Evolutionary conservation across 2,329 filamentous ascomycete species (phyloP).

Genomic region (Exserohilum turcica): DNA sequence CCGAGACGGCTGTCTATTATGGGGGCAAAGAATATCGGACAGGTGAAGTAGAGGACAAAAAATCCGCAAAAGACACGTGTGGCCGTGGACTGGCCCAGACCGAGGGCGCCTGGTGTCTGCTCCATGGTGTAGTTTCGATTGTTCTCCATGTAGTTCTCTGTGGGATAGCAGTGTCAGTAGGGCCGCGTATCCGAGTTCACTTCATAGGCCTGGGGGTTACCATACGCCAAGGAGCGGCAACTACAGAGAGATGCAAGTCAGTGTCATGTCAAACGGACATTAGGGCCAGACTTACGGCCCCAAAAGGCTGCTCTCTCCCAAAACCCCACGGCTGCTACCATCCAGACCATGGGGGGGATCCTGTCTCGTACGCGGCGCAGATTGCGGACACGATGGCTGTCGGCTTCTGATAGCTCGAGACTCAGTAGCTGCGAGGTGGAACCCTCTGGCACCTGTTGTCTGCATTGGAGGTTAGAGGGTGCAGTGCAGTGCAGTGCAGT

Average conservation of each 20-base stretch:
- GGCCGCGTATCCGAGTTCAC: not conserved
- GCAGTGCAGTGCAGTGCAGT: not conserved
- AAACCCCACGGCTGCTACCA: conserved; percentile 31
- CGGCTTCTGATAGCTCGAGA: not conserved
- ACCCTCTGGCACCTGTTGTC: conserved; percentile 1
- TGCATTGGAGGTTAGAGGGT: not conserved
- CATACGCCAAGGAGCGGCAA: conserved; percentile 43
- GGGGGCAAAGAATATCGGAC: conserved; percentile 44
- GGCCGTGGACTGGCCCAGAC: conserved; percentile 47
- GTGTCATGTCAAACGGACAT: not conserved
- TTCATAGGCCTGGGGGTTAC: conserved; percentile 8
- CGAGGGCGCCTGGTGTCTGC: conserved; percentile 44
- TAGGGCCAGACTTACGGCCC: conserved; percentile 18
- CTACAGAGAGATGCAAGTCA: conserved; percentile 4
- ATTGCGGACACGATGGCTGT: not conserved
- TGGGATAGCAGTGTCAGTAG: conserved; percentile 2
- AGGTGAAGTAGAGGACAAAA: conserved; percentile 56
- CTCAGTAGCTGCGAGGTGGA: conserved; percentile 11
- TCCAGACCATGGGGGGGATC: conserved; percentile 32
- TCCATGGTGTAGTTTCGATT: conserved; percentile 24
- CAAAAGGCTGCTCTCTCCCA: conserved; percentile 39
- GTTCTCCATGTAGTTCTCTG: conserved; percentile 54
- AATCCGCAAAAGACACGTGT: conserved; percentile 63
- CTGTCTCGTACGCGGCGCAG: conserved; percentile 30
- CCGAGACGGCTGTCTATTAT: conserved; percentile 49